Percentiles rank a stretch among this genome's conserved stretches.
These are phyloP conservation scores for Kurtzmaniella fragi DNA, from an alignment of 805 yeast genomes.

Conservation along the genomic window DNA sequence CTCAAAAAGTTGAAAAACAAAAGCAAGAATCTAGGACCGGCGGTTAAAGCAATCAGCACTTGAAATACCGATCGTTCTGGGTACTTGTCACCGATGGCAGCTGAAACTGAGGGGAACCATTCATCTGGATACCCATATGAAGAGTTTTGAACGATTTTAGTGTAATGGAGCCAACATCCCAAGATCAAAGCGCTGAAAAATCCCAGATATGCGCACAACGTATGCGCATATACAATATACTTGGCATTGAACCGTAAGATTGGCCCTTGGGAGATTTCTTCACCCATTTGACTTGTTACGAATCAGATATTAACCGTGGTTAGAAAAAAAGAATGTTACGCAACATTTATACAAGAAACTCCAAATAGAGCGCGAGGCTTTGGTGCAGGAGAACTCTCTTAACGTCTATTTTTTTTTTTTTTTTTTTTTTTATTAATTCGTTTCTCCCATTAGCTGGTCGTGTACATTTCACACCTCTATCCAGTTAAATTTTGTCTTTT, in stretches of 20 bases:
- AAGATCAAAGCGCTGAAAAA: conserved; percentile 69
- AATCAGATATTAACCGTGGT: neutral
- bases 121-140: conserved; percentile 92
- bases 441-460: conserved; percentile 13
- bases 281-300: neutral
- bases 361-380: too few species aligned
- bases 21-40: conserved; percentile 84
- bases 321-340: neutral
- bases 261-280: conserved; percentile 1
- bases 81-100: conserved; percentile 94
- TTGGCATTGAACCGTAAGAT: conserved; percentile 50
- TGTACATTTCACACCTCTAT: conserved; percentile 12
- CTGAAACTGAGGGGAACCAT: conserved; percentile 98
- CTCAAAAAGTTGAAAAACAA: conserved; percentile 50
- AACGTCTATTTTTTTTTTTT: neutral
- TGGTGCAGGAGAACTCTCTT: too few species aligned
- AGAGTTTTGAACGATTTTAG: conserved; percentile 84
- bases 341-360: neutral
- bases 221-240: conserved; percentile 66
- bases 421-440: neutral
- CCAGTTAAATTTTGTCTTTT: conserved; percentile 32
- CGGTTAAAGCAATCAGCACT: conserved; percentile 82
- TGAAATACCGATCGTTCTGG: conserved; percentile 95
- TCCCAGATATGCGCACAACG: conserved; percentile 67
- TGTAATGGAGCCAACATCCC: conserved; percentile 75